Conservation (phyloP, 352 stramenopile species). For the Phytophthora vignae region DNA sequence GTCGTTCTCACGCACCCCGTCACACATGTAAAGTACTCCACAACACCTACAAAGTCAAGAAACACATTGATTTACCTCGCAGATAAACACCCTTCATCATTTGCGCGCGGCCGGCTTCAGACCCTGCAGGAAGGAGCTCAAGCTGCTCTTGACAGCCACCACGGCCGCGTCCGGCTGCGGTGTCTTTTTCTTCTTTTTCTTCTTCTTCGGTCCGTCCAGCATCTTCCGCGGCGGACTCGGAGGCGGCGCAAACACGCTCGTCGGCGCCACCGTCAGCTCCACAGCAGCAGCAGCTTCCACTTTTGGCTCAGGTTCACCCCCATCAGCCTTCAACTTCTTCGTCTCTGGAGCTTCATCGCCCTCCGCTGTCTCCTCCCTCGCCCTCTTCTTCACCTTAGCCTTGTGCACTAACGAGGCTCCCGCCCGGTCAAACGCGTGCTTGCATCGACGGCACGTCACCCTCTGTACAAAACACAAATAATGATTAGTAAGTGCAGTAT, state of each 20-base stretch:
- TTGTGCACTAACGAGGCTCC: conserved; percentile 64
- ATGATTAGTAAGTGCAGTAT: background rate
- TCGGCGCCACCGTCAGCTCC: conserved; percentile 20
- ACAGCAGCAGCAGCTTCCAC: background rate
- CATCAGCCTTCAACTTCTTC: conserved; percentile 45
- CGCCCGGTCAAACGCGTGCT: conserved; percentile 51
- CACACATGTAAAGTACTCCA: conserved; percentile 29
- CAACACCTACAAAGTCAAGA: conserved; percentile 1
- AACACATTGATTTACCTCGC: conserved; percentile 13
- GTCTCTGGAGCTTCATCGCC: background rate
- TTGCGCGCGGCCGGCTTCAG: conserved; percentile 47
- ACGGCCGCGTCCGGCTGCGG: conserved; percentile 39
- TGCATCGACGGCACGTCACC: conserved; percentile 63
- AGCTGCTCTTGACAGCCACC: conserved; percentile 65
- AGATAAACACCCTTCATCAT: conserved; percentile 24
- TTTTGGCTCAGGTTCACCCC: background rate
- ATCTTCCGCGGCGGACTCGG: conserved; percentile 75
- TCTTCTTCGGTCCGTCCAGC: conserved; percentile 70
- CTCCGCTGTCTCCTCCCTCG: conserved; percentile 10
- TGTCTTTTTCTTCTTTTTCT: conserved; percentile 84
- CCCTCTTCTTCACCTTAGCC: conserved; percentile 58
- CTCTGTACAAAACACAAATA: conserved; percentile 32
- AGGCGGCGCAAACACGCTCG: conserved; percentile 58
- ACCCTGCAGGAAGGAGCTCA: conserved; percentile 70
- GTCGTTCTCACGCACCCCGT: conserved; percentile 31